A percentile compares a stretch with the other conserved stretches of the same genome.
These are phyloP conservation scores for Coelastrella sp. DNA, from an alignment of 139 green algal genomes.

Conservation along the genomic window DNA sequence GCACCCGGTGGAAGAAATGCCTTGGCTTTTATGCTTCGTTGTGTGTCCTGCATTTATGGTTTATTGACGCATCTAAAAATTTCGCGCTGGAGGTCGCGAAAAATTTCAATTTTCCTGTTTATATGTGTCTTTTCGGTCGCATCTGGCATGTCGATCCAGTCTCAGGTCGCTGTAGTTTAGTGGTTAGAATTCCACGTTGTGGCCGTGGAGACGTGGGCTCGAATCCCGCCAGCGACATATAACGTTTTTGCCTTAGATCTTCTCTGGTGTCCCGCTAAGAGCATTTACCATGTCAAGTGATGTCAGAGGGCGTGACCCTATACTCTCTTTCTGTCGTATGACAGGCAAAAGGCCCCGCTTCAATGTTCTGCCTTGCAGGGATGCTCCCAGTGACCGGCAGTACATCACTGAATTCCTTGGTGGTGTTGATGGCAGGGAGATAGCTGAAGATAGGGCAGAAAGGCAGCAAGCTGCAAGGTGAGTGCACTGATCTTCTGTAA, in stretches of 20 bases:
- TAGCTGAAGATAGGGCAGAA: neutral
- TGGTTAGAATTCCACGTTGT: conserved; percentile 19
- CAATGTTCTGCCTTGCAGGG: neutral
- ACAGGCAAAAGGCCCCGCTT: neutral
- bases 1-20: no score
- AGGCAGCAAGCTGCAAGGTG: neutral
- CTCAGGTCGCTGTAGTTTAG: conserved; percentile 5
- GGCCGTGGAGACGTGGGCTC: conserved; percentile 4
- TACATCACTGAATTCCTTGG: conserved; percentile 47
- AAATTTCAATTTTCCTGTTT: neutral
- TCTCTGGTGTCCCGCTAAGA: neutral
- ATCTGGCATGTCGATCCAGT: neutral
- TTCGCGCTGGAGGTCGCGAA: no score
- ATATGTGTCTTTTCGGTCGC: neutral
- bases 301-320: neutral
- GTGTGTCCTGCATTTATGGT: no score
- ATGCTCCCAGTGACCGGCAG: conserved; percentile 17
- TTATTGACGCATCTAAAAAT: no score
- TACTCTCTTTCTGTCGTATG: no score
- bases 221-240: conserved; percentile 12
- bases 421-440: neutral
- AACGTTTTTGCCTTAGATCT: neutral
- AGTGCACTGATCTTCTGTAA: no score
- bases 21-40: no score
- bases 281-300: neutral